Evolutionary conservation across 169 alveolate species (phyloP).

Genomic region (Plasmodium coatneyi): DNA sequence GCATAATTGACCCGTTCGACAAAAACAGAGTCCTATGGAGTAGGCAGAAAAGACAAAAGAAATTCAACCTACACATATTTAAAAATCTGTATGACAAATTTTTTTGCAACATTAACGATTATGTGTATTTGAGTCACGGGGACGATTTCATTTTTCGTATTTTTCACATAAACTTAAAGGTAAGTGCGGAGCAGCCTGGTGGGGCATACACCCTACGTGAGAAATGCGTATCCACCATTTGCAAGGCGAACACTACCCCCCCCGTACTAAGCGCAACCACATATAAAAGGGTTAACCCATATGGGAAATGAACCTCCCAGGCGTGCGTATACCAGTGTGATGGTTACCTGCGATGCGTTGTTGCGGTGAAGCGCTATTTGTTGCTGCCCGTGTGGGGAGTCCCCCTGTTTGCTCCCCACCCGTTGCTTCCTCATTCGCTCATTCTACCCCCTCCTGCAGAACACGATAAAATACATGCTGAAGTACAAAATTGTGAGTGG

Average conservation of each 20-base stretch:
- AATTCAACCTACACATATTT: conserved; percentile 15
- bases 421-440: neutral
- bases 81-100: conserved; percentile 47
- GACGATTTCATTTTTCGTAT: conserved; percentile 40
- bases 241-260: no score
- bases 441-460: conserved; percentile 4
- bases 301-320: neutral
- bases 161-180: conserved; percentile 59
- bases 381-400: neutral
- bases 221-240: no score
- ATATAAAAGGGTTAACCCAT: neutral
- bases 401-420: neutral
- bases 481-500: conserved; percentile 49
- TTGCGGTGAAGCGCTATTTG: neutral
- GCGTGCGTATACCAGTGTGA: neutral
- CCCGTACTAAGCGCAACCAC: neutral
- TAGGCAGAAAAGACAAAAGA: conserved; percentile 26
- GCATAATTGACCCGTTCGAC: conserved; percentile 53
- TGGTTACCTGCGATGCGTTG: neutral
- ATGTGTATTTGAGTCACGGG: conserved; percentile 26
- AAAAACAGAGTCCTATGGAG: conserved; percentile 43
- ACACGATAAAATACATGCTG: conserved; percentile 49
- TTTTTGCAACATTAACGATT: conserved; percentile 49
- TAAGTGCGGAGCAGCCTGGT: neutral
- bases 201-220: no score